Percentiles rank a stretch among this genome's conserved stretches.
phyloP scores from a whole-genome alignment of 495 filamentous ascomycete species.

The Penicillium chermesinum region DNA sequence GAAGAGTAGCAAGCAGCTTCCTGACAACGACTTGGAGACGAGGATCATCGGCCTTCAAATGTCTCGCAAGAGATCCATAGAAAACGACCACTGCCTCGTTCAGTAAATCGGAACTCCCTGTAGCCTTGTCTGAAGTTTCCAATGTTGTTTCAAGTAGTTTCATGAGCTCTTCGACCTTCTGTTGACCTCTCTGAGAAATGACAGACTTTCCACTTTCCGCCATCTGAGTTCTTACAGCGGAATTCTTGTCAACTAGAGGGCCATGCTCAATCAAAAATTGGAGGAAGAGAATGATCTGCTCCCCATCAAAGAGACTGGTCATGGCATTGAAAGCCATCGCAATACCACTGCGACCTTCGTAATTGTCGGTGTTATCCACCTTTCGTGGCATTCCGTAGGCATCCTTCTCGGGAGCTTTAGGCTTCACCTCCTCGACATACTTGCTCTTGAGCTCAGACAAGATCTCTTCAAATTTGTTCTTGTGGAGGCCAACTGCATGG shows the following conservation, averaged over 20 bases:
- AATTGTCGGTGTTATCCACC: conserved; percentile 75
- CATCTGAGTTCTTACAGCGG: conserved; percentile 78
- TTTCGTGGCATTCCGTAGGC: conserved; percentile 91
- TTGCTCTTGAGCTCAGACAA: conserved; percentile 58
- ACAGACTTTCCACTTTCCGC: conserved; percentile 83
- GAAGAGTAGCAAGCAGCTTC: conserved; percentile 75
- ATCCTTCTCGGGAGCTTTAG: conserved; percentile 74
- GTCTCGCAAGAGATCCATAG: conserved; percentile 86
- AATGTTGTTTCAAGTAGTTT: conserved; percentile 79
- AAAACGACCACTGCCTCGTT: conserved; percentile 97
- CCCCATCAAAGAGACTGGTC: conserved; percentile 59
- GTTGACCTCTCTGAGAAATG: conserved; percentile 70
- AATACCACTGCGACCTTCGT: conserved; percentile 84
- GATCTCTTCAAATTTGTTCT: conserved; percentile 49
- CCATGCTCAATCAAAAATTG: conserved; percentile 79
- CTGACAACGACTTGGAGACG: conserved; percentile 82
- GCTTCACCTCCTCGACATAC: conserved; percentile 75
- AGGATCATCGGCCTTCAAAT: conserved; percentile 75
- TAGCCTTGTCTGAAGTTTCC: conserved; percentile 73
- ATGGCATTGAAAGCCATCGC: conserved; percentile 81
- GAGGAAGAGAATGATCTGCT: conserved; percentile 69
- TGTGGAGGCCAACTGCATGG: conserved; percentile 58
- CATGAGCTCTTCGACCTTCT: conserved; percentile 86
- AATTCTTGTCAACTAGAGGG: conserved; percentile 74
- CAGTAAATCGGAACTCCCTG: conserved; percentile 72